phyloP scores from a whole-genome alignment of 2,329 filamentous ascomycete species.

The Sporothrix sp. region DNA sequence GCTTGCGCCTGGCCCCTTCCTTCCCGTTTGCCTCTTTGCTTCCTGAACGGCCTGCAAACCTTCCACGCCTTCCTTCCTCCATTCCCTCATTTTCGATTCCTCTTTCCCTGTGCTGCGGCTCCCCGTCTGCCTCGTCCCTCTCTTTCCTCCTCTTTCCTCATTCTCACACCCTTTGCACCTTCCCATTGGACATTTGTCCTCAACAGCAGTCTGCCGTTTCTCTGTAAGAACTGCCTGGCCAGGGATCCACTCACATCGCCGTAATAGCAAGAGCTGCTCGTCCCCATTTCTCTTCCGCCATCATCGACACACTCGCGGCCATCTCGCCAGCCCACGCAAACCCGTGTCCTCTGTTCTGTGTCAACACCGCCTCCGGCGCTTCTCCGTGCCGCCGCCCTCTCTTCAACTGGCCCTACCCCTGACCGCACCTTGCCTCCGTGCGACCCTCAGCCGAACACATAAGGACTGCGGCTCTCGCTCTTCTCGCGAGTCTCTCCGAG shows the following conservation, averaged over 20 bases:
- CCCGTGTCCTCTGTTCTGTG: too few relatives aligned
- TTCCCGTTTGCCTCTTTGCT: slow-evolving; percentile 2
- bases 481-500: neutral
- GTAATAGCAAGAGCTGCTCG: too few relatives aligned
- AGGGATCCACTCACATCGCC: slow-evolving; percentile 8
- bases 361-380: slow-evolving; percentile 6
- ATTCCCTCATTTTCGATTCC: neutral
- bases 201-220: neutral
- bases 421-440: neutral
- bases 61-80: neutral
- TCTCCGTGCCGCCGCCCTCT: slow-evolving; percentile 3
- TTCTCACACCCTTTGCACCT: neutral
- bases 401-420: neutral
- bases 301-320: neutral
- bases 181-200: neutral
- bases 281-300: slow-evolving; percentile 1
- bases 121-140: neutral
- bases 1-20: slow-evolving; percentile 14
- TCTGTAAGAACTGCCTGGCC: neutral
- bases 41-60: neutral
- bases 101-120: neutral
- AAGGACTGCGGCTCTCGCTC: slow-evolving; percentile 1
- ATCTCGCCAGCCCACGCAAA: neutral
- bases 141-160: neutral
- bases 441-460: neutral